Percentiles rank a stretch among this genome's conserved stretches.
Conservation (phyloP, 352 stramenopile species). For the Phytophthora quininea region DNA sequence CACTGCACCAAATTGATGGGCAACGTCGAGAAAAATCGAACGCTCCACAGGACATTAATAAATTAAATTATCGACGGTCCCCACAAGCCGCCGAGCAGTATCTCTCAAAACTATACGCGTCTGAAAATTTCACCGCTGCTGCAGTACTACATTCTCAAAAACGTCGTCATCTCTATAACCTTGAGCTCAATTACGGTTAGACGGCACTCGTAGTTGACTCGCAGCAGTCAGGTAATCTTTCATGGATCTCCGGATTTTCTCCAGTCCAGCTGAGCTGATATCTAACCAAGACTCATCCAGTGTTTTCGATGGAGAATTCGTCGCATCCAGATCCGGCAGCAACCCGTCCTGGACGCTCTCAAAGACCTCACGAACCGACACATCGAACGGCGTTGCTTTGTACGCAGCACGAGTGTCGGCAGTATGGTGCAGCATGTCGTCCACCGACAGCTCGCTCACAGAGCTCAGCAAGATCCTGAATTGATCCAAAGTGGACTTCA, state of each 20-base stretch:
- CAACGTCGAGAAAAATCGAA: too few relatives aligned
- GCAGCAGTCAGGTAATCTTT: slow-evolving; percentile 28
- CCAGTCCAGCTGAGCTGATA: slow-evolving; percentile 29
- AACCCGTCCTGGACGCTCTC: slow-evolving; percentile 30
- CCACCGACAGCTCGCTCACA: slow-evolving; percentile 13
- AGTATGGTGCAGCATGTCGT: slow-evolving; percentile 29
- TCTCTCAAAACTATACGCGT: too few relatives aligned
- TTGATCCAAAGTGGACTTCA: slow-evolving; percentile 19
- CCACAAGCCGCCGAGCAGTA: too few relatives aligned
- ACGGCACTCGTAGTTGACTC: slow-evolving; percentile 2
- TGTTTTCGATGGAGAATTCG: slow-evolving; percentile 1
- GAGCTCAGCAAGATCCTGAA: slow-evolving; percentile 30
- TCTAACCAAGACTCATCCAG: slow-evolving; percentile 47
- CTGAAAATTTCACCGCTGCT: too few relatives aligned
- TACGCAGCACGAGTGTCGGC: background rate
- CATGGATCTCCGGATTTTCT: slow-evolving; percentile 28
- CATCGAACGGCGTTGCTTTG: slow-evolving; percentile 6
- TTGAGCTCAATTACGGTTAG: too few relatives aligned
- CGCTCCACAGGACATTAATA: too few relatives aligned
- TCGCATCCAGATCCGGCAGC: slow-evolving; percentile 19
- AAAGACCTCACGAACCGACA: slow-evolving; percentile 29
- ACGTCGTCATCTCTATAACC: too few relatives aligned
- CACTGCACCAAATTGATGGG: too few relatives aligned
- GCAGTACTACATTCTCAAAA: too few relatives aligned
- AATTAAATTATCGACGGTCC: too few relatives aligned